phyloP scores from a whole-genome alignment of 169 alveolate species.

The Cryptosporidium meleagridis region DNA sequence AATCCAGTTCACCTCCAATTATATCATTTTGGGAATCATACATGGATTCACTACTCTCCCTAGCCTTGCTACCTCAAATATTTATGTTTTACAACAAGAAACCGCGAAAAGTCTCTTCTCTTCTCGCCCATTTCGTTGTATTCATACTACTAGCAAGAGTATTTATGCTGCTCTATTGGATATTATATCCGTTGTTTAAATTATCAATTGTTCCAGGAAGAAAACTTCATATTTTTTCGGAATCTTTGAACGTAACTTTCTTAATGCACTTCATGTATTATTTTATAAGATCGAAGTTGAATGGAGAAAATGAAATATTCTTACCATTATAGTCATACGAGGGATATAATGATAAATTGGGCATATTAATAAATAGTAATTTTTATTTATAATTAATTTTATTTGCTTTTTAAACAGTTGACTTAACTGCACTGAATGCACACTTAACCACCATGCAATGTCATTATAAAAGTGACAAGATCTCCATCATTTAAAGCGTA shows the following conservation, averaged over 20 bases:
- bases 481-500: constrained; percentile 85
- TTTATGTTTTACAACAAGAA: constrained; percentile 79
- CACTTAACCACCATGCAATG: constrained; percentile 95
- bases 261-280: constrained; percentile 77
- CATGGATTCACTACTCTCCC: constrained; percentile 78
- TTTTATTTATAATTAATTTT: background rate
- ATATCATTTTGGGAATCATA: constrained; percentile 80
- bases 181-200: constrained; percentile 73
- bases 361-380: background rate
- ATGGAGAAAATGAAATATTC: constrained; percentile 69
- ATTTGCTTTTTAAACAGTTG: background rate
- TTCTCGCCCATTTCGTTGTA: constrained; percentile 78
- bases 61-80: constrained; percentile 80
- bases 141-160: constrained; percentile 78
- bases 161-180: constrained; percentile 78
- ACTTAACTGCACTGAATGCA: background rate
- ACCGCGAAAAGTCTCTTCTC: constrained; percentile 78
- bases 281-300: constrained; percentile 74
- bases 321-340: constrained; percentile 73
- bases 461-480: constrained; percentile 90
- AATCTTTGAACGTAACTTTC: constrained; percentile 76
- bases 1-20: constrained; percentile 44
- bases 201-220: constrained; percentile 75
- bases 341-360: background rate
- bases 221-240: constrained; percentile 77